Evolutionary conservation across 768 basidiomycete species (phyloP), one percentile per base, ranked within the genome.

Genomic region (Lyophyllum shimeji): DNA sequence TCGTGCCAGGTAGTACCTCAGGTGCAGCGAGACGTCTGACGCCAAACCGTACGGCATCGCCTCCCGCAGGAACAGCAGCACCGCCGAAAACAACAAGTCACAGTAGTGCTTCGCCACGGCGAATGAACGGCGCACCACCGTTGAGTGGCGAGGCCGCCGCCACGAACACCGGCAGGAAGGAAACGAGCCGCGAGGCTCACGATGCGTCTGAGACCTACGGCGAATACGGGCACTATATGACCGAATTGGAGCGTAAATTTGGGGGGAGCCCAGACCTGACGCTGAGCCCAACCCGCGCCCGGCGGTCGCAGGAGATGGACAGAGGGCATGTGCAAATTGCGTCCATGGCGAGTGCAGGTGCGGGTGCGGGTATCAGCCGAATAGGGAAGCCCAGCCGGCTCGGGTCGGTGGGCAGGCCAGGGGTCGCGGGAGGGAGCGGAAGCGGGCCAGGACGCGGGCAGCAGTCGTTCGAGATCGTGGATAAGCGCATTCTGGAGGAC

Each of bases 401-500:
- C 8, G 63, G 65, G 24, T 62, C 63, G 12, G 34, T 60, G 1
- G 52, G 46, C 0, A 47, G 56, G 27, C 23, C 52, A 3, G 34
- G 34, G 12, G 7, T 33, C 7, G 12, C 31, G 6, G 12, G 7
- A 6, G 34, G 12, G 0, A 37, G 47, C 3, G 49, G 44, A 18
- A 44, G 27, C 21, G 63, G 40, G 33, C 44, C 31, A 3, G 24
- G 25, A 2, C 67, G 58, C 8, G 56, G 74, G 7, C 71, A 71
- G 7, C 75, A 75, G 42, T 71, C 74, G 18, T 78, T 75, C 55
- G 76, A 80, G 63, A 71, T 81, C 20, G 68, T 79, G 20, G 68
- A 71, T 33, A 66, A 70, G 33, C 68, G 67, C 39, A 72, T 82
- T 23, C 56, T 82, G 25, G 80, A 81, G 60, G 76, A 78, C 24